Evolutionary conservation across 805 yeast species (phyloP), one percentile per base, ranked within the genome.

Genomic region (Candida silvatica): DNA sequence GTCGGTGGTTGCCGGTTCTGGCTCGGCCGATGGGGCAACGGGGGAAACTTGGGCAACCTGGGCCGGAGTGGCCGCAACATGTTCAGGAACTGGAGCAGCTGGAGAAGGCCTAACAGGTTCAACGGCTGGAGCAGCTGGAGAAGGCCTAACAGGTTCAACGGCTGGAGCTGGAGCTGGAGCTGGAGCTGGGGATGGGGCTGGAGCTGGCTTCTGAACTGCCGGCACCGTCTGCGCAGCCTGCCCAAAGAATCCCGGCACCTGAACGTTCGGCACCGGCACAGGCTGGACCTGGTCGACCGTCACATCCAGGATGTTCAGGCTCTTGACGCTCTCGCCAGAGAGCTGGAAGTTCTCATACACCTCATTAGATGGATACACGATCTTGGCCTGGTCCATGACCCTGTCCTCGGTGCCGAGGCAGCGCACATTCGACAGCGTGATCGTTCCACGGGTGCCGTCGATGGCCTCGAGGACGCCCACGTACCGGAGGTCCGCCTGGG

Each of bases 371-470:
- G 84, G 78, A 5, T 94, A 80, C 27, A 86, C 77, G 56, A 85
- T 94, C 43, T 71, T 67, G 12, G 69, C 63, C 3, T 83, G 80
- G 54, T 81, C 86, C 11, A 64, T 61, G 45, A 80, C 67, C 49
- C 97, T 74, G 20, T 95, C 96, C 58, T 90, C 97, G 16, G 97
- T 83, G 37, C 97, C 98, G 45, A 79, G 79, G 34, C 86, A 77
- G 41, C 85, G 70, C 32, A 90, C 97, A 36, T 77, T 67, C 32
- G 71, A 70, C 50, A 90, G 69, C 5, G 96, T 79, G 34, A 90
- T 92, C 2, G 96, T 86, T 44, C 95, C 84, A 41, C 81, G 82
- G 39, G 84, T 88, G 20, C 95, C 92, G 56, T 86, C 86, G 50
- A 92, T 85, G 46, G 76, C 79, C 45, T 84, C 86, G 52, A 90